Conservation (phyloP, 2,329 filamentous ascomycete species). For the Aspergillus terreus region DNA sequence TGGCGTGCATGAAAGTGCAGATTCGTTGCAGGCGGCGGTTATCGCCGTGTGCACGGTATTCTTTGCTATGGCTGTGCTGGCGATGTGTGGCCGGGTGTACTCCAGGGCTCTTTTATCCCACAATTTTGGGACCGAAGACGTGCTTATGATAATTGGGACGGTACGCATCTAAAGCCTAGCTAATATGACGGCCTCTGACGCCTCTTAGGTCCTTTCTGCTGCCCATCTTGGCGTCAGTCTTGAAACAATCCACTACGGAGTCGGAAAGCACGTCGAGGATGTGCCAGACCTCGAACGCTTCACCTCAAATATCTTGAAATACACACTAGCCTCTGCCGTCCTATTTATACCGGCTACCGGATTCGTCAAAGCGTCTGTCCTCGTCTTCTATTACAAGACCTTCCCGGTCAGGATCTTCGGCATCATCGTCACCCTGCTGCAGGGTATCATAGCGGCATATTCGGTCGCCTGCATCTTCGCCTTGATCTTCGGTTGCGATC, state of each 20-base stretch:
- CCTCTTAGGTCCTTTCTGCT: neutral
- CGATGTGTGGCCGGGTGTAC: neutral
- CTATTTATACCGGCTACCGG: neutral
- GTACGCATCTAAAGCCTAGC: too few species aligned
- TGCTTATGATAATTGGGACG: neutral
- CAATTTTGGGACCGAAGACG: neutral
- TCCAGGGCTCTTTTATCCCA: neutral
- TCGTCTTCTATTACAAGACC: slow-evolving; percentile 1
- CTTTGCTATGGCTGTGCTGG: neutral
- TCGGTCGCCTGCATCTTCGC: neutral
- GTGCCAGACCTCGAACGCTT: neutral
- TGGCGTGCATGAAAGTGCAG: neutral
- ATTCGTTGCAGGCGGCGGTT: neutral
- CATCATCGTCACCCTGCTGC: neutral
- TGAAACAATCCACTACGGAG: neutral
- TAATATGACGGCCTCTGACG: too few species aligned
- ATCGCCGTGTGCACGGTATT: neutral
- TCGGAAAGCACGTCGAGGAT: neutral
- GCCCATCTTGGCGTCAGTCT: neutral
- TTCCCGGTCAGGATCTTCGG: neutral
- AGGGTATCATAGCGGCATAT: neutral
- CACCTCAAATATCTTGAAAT: neutral
- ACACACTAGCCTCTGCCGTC: neutral
- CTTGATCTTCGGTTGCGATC: neutral
- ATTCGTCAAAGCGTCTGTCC: neutral